Evolutionary conservation across 1,284 basidiomycete species (phyloP), one percentile per base, ranked within the genome.

Genomic region (Rhizopogon parksii): DNA sequence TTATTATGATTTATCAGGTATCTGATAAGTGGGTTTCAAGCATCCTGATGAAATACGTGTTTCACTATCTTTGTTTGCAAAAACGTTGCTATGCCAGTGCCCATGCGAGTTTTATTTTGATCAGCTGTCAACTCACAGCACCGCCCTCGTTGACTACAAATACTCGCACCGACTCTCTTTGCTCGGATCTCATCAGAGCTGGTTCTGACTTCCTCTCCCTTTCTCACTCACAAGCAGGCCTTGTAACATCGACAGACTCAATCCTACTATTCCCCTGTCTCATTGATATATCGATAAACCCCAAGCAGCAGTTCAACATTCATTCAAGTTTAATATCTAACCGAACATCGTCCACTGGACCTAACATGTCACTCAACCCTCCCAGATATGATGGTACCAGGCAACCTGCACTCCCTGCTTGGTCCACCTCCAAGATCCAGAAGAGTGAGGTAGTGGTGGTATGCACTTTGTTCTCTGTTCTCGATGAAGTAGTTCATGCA

Each of bases 111-210:
- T 32, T 32, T 32, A 32, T 32, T 32, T 32, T 36, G 5, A 17
- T 27, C 17, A 42, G 25, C 25, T 42, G 21, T 21, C 21, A 21
- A 3, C 19, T 2, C 42, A n/a, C 30, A 4, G 30, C 15, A 32
- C 12, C 8, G 42, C 42, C 42, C 32, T 32, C 21, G 21, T 24
- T 5, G 27, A 27, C 27, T 9, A 27, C 27, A 15, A 43, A 43
- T 30, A 43, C 27, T 24, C 36, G 40, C 49, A 52, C 46, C 52
- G 19, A 50, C 46, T 50, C 49, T 36, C 51, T 48, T 47, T 36
- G 47, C 47, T 35, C 24, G 14, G 8, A 15, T 17, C 21, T 24
- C 21, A 27, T 45, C 39, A 36, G 36, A 53, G 49, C 51, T 37
- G 50, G 40, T 19, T 46, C 52, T 53, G 30, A n/a, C 45, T 14